These are phyloP conservation scores for Suillus hirtellus DNA, from an alignment of 768 basidiomycete species.

Conservation along the genomic window DNA sequence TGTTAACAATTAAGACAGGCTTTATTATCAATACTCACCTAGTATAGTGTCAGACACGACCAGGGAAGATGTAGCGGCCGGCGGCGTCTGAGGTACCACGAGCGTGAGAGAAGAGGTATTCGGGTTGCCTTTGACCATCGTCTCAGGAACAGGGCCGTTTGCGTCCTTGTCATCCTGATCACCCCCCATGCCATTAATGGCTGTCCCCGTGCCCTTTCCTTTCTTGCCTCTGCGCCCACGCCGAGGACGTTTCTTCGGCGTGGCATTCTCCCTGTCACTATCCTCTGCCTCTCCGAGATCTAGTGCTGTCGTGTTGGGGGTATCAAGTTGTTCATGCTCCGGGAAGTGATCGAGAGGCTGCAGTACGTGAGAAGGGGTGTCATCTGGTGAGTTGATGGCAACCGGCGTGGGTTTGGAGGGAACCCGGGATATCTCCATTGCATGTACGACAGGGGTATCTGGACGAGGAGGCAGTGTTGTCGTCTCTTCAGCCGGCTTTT, in stretches of 20 bases:
- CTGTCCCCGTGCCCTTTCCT: conserved; percentile 43
- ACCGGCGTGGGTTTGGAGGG: conserved; percentile 10
- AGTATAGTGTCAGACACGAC: conserved; percentile 73
- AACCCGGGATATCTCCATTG: conserved; percentile 1
- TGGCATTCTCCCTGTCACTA: conserved; percentile 55
- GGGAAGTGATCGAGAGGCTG: conserved; percentile 11
- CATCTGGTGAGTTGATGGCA: conserved; percentile 3
- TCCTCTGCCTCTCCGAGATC: conserved; percentile 53
- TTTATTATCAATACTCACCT: conserved; percentile 46
- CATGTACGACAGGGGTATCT: conserved; percentile 6
- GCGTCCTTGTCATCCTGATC: conserved; percentile 38
- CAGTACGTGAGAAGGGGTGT: conserved; percentile 8
- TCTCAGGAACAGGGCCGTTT: conserved; percentile 26
- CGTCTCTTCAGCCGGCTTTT: conserved; percentile 6
- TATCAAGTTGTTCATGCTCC: conserved; percentile 17
- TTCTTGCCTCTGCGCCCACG: conserved; percentile 49
- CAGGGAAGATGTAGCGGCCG: conserved; percentile 46
- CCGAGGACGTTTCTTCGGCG: conserved; percentile 42
- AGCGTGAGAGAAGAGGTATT: conserved; percentile 22
- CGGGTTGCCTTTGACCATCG: conserved; percentile 23
- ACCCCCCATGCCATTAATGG: conserved; percentile 18
- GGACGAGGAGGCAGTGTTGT: conserved; percentile 2
- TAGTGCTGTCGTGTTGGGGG: conserved; percentile 11
- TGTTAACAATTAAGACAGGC: conserved; percentile 11
- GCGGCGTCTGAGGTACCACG: conserved; percentile 27